These are phyloP conservation scores for Venturia oleaginea DNA, from an alignment of 2,329 filamentous ascomycete genomes.

Conservation along the genomic window DNA sequence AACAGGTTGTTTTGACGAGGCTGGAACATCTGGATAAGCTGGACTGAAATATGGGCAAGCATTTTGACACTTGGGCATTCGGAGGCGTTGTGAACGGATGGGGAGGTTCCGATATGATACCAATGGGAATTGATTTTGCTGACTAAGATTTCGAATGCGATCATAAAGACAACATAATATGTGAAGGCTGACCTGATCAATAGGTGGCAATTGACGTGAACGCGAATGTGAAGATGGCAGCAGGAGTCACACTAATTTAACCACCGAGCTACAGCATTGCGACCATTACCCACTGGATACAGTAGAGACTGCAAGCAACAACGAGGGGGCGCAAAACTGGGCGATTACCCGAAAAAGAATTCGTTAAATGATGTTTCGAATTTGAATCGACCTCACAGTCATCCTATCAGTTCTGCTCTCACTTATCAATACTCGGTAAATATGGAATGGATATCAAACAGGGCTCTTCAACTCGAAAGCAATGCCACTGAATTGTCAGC, in stretches of 20 bases:
- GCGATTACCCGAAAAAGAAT: background rate
- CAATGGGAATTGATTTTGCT: background rate
- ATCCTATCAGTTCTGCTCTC: background rate
- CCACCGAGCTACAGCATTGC: background rate
- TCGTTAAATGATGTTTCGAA: background rate
- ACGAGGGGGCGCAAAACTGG: background rate
- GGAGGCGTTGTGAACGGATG: background rate
- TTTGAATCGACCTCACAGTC: background rate
- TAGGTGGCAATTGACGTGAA: background rate
- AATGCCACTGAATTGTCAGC: background rate
- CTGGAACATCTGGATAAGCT: constrained; percentile 94
- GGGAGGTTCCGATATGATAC: constrained; percentile 1
- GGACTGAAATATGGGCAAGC: constrained; percentile 46
- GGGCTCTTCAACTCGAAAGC: background rate
- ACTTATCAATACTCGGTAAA: background rate
- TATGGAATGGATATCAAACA: background rate
- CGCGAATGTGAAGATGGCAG: background rate
- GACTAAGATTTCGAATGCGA: background rate
- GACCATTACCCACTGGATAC: no score
- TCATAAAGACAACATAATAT: background rate
- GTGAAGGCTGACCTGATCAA: background rate
- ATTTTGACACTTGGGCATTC: background rate
- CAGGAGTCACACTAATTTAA: background rate
- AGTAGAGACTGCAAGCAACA: background rate
- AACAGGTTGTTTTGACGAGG: constrained; percentile 90